phyloP scores from a whole-genome alignment of 1,284 basidiomycete species.

The Phlebopus sp. region DNA sequence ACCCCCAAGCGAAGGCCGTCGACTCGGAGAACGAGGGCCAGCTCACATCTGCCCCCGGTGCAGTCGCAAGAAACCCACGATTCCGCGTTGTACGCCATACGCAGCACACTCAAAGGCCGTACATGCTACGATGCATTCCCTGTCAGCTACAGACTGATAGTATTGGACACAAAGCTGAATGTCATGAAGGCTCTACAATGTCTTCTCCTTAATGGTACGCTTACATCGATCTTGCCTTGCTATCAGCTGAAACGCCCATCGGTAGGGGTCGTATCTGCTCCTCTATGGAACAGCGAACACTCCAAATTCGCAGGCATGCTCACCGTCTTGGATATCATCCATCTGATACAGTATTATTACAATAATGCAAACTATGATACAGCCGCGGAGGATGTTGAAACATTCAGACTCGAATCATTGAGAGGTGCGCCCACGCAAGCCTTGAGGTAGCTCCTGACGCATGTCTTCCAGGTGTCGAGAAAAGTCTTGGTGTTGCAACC shows the following conservation, averaged over 20 bases:
- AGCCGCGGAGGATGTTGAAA: slow-evolving; percentile 90
- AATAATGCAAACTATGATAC: slow-evolving; percentile 83
- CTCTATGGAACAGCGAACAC: slow-evolving; percentile 94
- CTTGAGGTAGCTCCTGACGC: slow-evolving; percentile 10
- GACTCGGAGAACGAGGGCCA: slow-evolving; percentile 48
- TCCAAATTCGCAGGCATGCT: slow-evolving; percentile 95
- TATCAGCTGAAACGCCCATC: slow-evolving; percentile 1
- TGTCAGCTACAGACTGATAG: slow-evolving; percentile 93
- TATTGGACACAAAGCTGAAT: slow-evolving; percentile 91
- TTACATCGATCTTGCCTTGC: not conserved
- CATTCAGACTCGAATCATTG: slow-evolving; percentile 86
- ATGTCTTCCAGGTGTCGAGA: slow-evolving; percentile 80
- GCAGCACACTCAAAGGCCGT: slow-evolving; percentile 80
- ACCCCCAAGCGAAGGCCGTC: slow-evolving; percentile 40
- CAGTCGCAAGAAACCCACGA: slow-evolving; percentile 65
- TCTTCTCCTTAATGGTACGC: slow-evolving; percentile 80
- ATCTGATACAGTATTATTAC: slow-evolving; percentile 96
- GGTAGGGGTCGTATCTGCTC: slow-evolving; percentile 94
- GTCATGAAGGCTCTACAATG: slow-evolving; percentile 93
- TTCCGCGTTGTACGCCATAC: slow-evolving; percentile 73
- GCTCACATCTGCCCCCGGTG: slow-evolving; percentile 57
- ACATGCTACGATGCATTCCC: slow-evolving; percentile 95
- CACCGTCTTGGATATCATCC: slow-evolving; percentile 93
- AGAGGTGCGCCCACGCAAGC: slow-evolving; percentile 57
- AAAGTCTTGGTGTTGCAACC: slow-evolving; percentile 85